Evolutionary conservation across 257 asterid genomes (phyloP).

Genomic region (Solanum lignicaule): DNA sequence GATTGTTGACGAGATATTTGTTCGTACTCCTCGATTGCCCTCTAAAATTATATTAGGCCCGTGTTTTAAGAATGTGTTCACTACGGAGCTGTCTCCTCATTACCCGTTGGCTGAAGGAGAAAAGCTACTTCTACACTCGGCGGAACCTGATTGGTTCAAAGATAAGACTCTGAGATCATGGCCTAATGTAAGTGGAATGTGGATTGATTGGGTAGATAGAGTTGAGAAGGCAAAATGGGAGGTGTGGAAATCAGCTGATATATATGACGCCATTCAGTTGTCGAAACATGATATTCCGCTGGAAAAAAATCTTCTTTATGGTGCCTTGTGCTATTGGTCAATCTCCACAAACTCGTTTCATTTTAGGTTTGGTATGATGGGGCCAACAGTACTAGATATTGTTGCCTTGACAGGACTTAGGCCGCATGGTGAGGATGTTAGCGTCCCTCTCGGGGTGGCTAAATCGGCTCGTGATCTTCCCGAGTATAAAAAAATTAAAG

Average conservation of each 20-base stretch:
- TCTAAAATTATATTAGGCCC: not conserved
- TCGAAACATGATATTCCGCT: not conserved
- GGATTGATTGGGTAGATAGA: conserved; percentile 10
- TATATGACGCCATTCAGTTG: conserved; percentile 8
- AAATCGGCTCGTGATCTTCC: not conserved
- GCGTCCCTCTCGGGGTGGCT: not conserved
- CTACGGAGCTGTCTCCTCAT: not conserved
- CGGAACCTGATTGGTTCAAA: not conserved
- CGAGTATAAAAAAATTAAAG: not conserved
- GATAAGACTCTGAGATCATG: not conserved
- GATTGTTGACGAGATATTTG: not conserved
- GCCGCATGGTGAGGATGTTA: conserved; percentile 4
- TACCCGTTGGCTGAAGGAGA: conserved; percentile 8
- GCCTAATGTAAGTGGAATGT: not conserved
- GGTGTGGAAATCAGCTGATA: conserved; percentile 3
- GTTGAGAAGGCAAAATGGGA: conserved; percentile 1
- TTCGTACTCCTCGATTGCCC: not conserved
- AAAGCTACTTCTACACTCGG: not conserved
- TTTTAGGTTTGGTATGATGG: conserved; percentile 11
- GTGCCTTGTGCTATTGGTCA: conserved; percentile 8
- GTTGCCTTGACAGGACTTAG: conserved; percentile 10
- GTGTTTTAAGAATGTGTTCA: not conserved
- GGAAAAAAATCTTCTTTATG: not conserved
- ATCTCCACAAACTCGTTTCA: conserved; percentile 6
- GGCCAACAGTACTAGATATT: conserved; percentile 2